A percentile compares a stretch with the other conserved stretches of the same genome.
Evolutionary conservation across 169 alveolate species (phyloP).

Genomic region (Babesia ovis): DNA sequence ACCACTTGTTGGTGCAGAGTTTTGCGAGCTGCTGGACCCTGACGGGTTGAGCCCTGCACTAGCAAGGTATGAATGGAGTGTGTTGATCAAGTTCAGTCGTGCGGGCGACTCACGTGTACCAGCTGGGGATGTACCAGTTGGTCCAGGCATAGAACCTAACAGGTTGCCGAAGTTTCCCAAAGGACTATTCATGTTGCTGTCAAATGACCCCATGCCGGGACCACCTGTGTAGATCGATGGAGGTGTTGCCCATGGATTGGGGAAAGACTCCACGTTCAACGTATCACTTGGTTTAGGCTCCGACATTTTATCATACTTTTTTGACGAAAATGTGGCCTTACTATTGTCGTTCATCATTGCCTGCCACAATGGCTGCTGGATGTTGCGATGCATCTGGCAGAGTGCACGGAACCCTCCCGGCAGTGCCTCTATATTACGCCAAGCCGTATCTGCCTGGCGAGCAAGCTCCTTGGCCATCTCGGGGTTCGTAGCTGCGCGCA

Average conservation of each 20-base stretch:
- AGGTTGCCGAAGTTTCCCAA: neutral
- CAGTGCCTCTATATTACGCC: conserved; percentile 79
- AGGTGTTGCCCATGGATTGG: conserved; percentile 65
- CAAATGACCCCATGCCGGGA: neutral
- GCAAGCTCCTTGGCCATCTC: conserved; percentile 78
- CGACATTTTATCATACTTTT: neutral
- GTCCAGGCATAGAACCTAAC: neutral
- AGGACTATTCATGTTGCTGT: neutral
- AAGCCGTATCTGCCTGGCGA: conserved; percentile 79
- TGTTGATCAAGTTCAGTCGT: neutral
- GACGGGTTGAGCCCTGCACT: neutral
- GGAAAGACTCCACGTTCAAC: conserved; percentile 46
- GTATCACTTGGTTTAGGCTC: conserved; percentile 30
- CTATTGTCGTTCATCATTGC: conserved; percentile 45
- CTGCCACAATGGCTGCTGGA: conserved; percentile 78
- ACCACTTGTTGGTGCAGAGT: neutral
- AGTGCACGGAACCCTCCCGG: conserved; percentile 81
- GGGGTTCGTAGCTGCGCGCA: conserved; percentile 77
- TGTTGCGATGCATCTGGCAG: conserved; percentile 76
- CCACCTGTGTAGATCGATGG: neutral
- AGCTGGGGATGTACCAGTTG: neutral
- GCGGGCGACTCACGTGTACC: neutral
- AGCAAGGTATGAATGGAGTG: neutral
- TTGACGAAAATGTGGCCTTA: neutral
- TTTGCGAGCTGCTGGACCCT: neutral